Conservation (phyloP, 2,329 filamentous ascomycete genomes). For the Arthrobotrys pseudoclavata region DNA sequence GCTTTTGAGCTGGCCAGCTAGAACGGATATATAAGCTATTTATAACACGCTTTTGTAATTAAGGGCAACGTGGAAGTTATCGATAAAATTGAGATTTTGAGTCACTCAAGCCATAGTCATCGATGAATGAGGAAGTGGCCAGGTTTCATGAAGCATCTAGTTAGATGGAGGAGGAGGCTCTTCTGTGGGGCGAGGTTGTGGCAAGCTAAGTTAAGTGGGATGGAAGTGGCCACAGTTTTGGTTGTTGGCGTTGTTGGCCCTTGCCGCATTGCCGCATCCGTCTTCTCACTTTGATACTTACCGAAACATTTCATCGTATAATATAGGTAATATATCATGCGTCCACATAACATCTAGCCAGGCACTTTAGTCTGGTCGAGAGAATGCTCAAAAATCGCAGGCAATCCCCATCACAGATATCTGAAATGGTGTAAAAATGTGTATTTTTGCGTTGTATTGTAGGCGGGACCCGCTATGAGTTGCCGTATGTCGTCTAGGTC, state of each 20-base stretch:
- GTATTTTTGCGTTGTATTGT: not conserved
- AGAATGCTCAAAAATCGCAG: too few relatives aligned
- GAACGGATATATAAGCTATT: not conserved
- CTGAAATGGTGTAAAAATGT: not conserved
- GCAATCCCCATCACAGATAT: not conserved
- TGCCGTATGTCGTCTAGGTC: not conserved
- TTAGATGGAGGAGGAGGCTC: not conserved
- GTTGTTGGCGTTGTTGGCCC: conserved; percentile 15
- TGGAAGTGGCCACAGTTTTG: conserved; percentile 24
- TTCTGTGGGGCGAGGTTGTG: not conserved
- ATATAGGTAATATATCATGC: too few relatives aligned
- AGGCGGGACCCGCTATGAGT: not conserved
- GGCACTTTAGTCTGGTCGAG: too few relatives aligned
- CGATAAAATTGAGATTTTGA: conserved; percentile 1
- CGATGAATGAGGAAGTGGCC: conserved; percentile 30
- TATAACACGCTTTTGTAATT: conserved; percentile 1
- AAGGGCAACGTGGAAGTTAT: conserved; percentile 24
- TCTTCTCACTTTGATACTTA: not conserved
- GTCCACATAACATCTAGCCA: not conserved
- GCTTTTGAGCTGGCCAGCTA: not conserved
- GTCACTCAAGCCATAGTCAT: conserved; percentile 15
- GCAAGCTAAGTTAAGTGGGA: not conserved
- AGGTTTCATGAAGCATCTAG: conserved; percentile 17
- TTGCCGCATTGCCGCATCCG: conserved; percentile 4
- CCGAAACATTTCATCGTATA: too few relatives aligned